These are phyloP conservation scores for Zelopaecilomyces penicillatus DNA, from an alignment of 2,329 filamentous ascomycete genomes.

Conservation along the genomic window DNA sequence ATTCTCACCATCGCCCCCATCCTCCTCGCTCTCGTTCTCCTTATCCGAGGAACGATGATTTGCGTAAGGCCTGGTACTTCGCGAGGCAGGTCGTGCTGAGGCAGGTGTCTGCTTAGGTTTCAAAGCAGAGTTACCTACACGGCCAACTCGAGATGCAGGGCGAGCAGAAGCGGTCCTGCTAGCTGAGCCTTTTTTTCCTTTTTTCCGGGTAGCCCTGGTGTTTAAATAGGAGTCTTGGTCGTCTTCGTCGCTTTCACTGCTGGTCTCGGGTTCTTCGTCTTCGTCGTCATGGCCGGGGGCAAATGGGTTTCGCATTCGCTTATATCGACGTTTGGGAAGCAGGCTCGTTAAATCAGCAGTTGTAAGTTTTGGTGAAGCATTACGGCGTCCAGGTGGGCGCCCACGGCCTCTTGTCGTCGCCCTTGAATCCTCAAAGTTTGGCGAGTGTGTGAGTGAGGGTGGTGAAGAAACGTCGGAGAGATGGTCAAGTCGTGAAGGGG, in stretches of 20 bases:
- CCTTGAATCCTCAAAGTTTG: conserved; percentile 37
- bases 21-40: conserved; percentile 42
- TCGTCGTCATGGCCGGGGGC: conserved; percentile 26
- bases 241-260: conserved; percentile 42
- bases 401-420: conserved; percentile 21
- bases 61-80: conserved; percentile 40
- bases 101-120: conserved; percentile 16
- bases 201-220: conserved; percentile 26
- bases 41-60: conserved; percentile 43
- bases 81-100: conserved; percentile 15
- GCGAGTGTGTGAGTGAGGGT: conserved; percentile 58
- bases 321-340: conserved; percentile 44
- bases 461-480: conserved; percentile 53
- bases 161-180: conserved; percentile 20
- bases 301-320: conserved; percentile 29
- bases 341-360: conserved; percentile 47
- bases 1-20: conserved; percentile 24
- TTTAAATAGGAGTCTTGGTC: conserved; percentile 47
- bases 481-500: conserved; percentile 30
- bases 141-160: conserved; percentile 19
- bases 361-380: conserved; percentile 36
- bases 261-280: conserved; percentile 40
- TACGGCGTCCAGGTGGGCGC: conserved; percentile 20
- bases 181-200: conserved; percentile 22
- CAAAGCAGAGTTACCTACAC: conserved; percentile 15